Conservation (phyloP, 2,329 filamentous ascomycete genomes). For the Thielaviopsis cerberus region DNA sequence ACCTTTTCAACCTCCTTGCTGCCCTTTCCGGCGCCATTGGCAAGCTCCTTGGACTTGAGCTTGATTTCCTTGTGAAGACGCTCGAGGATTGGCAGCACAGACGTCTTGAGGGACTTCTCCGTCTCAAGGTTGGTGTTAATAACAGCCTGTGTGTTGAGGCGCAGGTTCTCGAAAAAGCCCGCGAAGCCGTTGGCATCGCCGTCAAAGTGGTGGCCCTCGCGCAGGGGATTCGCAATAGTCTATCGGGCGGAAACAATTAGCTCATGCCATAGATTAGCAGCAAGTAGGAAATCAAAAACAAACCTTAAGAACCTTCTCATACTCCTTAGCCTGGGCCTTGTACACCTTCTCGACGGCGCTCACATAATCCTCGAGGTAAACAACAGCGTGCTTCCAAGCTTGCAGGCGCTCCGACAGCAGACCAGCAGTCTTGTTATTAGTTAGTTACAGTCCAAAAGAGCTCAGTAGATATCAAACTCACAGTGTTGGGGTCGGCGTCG, state of each 20-base stretch:
- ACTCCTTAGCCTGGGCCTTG: constrained; percentile 74
- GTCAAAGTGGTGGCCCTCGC: constrained; percentile 84
- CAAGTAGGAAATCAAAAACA: constrained; percentile 17
- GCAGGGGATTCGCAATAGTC: constrained; percentile 71
- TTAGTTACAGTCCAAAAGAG: neutral
- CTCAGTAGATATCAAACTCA: constrained; percentile 20
- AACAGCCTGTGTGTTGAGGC: constrained; percentile 77
- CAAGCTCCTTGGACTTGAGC: constrained; percentile 80
- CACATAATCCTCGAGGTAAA: constrained; percentile 81
- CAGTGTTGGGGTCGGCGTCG: constrained; percentile 38
- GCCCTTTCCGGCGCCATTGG: constrained; percentile 60
- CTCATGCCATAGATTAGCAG: neutral
- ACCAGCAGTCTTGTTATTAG: constrained; percentile 41
- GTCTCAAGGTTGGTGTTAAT: constrained; percentile 81
- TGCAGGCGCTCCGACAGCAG: constrained; percentile 74
- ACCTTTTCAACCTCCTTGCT: constrained; percentile 86
- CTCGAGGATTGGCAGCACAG: constrained; percentile 73
- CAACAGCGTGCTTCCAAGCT: constrained; percentile 90
- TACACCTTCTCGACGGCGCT: constrained; percentile 70
- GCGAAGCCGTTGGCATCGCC: constrained; percentile 72
- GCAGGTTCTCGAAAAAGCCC: constrained; percentile 84
- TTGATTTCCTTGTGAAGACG: constrained; percentile 92
- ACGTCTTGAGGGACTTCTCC: constrained; percentile 72
- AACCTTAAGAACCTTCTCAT: constrained; percentile 80
- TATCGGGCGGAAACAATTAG: constrained; percentile 17